These are phyloP conservation scores for Apostasia shenzhenica DNA, from an alignment of 106 monocot genomes.

Conservation along the genomic window DNA sequence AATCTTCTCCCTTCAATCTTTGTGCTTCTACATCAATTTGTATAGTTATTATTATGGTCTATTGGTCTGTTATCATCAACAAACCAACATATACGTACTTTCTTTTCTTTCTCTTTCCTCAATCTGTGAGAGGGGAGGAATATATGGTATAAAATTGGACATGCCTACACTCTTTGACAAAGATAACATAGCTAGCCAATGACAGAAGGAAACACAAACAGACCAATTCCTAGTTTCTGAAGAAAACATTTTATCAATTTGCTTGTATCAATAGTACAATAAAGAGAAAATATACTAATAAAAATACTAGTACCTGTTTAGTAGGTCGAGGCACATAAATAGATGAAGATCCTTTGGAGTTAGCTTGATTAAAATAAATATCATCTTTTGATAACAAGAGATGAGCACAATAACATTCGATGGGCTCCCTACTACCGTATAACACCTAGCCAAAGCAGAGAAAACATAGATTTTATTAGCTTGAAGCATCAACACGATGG, in stretches of 20 bases:
- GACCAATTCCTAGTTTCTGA: not conserved
- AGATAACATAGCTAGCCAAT: not conserved
- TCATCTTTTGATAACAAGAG: conserved; percentile 83
- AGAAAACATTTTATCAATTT: not conserved
- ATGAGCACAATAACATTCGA: conserved; percentile 92
- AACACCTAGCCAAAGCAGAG: conserved; percentile 40
- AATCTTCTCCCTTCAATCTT: too few species aligned
- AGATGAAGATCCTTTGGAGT: conserved; percentile 59
- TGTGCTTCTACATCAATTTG: too few species aligned
- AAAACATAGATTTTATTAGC: too few species aligned
- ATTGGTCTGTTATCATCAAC: too few species aligned
- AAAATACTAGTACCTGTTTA: conserved; percentile 44
- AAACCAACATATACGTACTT: too few species aligned
- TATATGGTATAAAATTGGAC: not conserved
- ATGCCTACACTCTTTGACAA: not conserved
- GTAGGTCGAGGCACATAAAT: conserved; percentile 75
- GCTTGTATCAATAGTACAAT: not conserved
- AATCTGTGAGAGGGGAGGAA: too few species aligned
- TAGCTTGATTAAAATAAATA: conserved; percentile 64
- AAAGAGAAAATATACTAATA: not conserved
- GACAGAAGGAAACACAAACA: not conserved
- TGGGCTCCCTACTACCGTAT: conserved; percentile 69
- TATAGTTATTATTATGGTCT: too few species aligned
- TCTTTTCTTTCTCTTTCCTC: too few species aligned
- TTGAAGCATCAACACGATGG: too few species aligned